These are phyloP conservation scores for Phytophthora europaea DNA, from an alignment of 352 stramenopile species.

Conservation along the genomic window DNA sequence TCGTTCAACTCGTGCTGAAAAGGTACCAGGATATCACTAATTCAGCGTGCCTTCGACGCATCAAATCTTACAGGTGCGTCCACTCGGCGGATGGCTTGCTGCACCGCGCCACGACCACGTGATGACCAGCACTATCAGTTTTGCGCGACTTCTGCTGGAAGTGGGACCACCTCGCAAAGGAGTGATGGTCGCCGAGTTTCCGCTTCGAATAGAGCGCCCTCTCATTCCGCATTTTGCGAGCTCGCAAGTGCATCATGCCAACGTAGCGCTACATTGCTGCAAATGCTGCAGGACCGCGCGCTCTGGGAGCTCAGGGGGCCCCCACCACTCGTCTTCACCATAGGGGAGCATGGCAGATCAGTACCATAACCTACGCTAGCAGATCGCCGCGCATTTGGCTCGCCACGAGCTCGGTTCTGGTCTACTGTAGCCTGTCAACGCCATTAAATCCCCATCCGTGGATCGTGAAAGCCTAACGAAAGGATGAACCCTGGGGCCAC, in stretches of 20 bases:
- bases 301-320: conserved; percentile 8
- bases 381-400: background rate
- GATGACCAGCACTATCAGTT: conserved; percentile 18
- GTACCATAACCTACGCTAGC: background rate
- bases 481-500: too few relatives aligned
- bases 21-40: background rate
- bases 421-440: background rate
- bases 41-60: background rate
- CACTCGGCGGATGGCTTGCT: conserved; percentile 18
- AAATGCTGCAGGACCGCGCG: conserved; percentile 40
- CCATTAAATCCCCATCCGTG: background rate
- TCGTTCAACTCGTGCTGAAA: conserved; percentile 10
- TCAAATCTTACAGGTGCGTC: conserved; percentile 20
- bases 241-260: conserved; percentile 21
- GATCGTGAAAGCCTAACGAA: background rate
- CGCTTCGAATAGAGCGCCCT: conserved; percentile 8
- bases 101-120: conserved; percentile 9
- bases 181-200: conserved; percentile 13
- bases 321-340: background rate
- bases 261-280: conserved; percentile 42
- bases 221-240: conserved; percentile 21
- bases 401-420: too few relatives aligned
- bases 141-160: conserved; percentile 9
- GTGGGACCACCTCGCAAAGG: background rate
- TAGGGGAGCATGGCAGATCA: background rate